Conservation (phyloP, 495 filamentous ascomycete species). For the Aspergillus baeticus region DNA sequence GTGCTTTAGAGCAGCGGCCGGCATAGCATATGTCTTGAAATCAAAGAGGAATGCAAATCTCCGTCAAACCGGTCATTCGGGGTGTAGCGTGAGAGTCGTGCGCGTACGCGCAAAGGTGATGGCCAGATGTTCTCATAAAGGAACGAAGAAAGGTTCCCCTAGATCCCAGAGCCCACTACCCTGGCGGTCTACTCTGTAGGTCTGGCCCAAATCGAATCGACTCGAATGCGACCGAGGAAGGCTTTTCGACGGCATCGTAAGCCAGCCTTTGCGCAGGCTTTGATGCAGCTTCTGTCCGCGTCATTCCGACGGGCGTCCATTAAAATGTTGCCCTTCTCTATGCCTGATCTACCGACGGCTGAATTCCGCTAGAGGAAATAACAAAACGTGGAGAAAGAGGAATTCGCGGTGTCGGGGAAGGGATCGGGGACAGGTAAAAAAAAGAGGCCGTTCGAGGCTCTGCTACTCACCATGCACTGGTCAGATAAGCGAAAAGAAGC, state of each 20-base stretch:
- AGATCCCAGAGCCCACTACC: background rate
- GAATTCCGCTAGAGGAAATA: background rate
- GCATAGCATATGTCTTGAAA: background rate
- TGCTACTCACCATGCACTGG: conserved; percentile 31
- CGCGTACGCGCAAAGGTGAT: no score
- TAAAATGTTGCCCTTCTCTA: background rate
- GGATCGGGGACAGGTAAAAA: conserved; percentile 19
- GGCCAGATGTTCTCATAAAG: no score
- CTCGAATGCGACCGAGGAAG: conserved; percentile 22
- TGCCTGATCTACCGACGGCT: background rate
- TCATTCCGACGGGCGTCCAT: background rate
- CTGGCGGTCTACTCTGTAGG: background rate
- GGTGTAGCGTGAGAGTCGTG: background rate
- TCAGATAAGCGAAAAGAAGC: conserved; percentile 32
- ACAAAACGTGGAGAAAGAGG: background rate
- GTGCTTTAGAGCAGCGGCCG: background rate
- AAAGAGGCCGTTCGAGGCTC: conserved; percentile 22
- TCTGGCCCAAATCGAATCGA: background rate
- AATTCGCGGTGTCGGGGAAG: conserved; percentile 13
- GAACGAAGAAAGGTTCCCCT: background rate
- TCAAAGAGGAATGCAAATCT: background rate
- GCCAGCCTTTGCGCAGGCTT: conserved; percentile 6
- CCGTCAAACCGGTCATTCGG: background rate
- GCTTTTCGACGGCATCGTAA: conserved; percentile 3
- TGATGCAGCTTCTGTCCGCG: background rate